A percentile compares a stretch with the other conserved stretches of the same genome.
Evolutionary conservation across 73 alveolate species (phyloP).

Genomic region (Breviolum minutum): DNA sequence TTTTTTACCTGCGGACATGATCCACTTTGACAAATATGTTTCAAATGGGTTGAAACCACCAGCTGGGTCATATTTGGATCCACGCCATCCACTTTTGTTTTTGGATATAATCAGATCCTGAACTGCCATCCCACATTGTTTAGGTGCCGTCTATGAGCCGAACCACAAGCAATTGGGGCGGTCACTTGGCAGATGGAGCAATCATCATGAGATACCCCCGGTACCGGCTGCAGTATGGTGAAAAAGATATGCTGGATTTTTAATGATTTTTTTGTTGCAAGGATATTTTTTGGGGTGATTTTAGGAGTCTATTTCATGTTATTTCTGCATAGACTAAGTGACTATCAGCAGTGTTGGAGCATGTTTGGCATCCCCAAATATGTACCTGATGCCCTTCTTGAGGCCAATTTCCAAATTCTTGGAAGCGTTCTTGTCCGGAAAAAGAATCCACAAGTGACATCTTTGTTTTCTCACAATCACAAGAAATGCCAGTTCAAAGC

Average conservation of each 20-base stretch:
- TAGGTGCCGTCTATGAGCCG: constrained; percentile 85
- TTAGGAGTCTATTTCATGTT: not conserved
- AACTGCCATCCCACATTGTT: too few relatives aligned
- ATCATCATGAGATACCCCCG: too few relatives aligned
- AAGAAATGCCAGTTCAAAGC: not conserved
- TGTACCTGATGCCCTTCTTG: too few relatives aligned
- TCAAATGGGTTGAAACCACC: not conserved
- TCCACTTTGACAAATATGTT: too few relatives aligned
- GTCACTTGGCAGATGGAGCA: not conserved
- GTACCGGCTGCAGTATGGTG: too few relatives aligned
- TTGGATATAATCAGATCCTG: too few relatives aligned
- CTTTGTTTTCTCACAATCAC: too few relatives aligned
- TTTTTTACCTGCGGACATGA: not conserved
- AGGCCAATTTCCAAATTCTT: too few relatives aligned
- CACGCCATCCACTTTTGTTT: not conserved
- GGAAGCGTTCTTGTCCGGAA: too few relatives aligned
- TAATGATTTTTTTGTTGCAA: not conserved
- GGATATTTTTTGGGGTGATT: not conserved
- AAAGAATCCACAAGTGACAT: too few relatives aligned
- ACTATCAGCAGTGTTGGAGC: not conserved
- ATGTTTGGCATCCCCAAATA: too few relatives aligned
- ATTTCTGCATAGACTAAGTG: not conserved
- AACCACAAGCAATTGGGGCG: constrained; percentile 74
- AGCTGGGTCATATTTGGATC: not conserved
- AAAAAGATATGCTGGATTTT: not conserved